phyloP scores from a whole-genome alignment of 2,329 filamentous ascomycete species.

The Amesomyces nigricolor region DNA sequence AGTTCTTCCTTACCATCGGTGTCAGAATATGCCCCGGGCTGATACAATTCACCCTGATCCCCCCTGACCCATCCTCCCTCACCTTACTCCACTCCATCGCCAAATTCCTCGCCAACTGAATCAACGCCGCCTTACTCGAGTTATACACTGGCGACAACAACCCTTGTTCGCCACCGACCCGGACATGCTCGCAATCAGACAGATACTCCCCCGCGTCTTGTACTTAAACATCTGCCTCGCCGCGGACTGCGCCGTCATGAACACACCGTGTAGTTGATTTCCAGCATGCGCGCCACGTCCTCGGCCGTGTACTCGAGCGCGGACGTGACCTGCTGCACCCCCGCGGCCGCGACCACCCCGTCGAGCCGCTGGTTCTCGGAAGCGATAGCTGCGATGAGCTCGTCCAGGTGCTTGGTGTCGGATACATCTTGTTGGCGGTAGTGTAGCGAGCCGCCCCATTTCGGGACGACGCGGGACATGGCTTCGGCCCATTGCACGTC shows the following conservation, averaged over 20 bases:
- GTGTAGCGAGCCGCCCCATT: slow-evolving; percentile 60
- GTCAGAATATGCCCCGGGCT: slow-evolving; percentile 76
- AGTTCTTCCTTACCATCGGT: slow-evolving; percentile 76
- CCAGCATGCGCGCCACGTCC: slow-evolving; percentile 72
- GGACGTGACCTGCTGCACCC: slow-evolving; percentile 74
- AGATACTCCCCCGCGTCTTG: slow-evolving; percentile 54
- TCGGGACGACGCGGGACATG: slow-evolving; percentile 59
- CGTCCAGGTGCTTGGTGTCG: slow-evolving; percentile 62
- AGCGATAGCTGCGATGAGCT: slow-evolving; percentile 62
- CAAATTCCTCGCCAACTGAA: slow-evolving; percentile 65
- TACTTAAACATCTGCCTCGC: slow-evolving; percentile 66
- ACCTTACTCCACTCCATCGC: slow-evolving; percentile 57
- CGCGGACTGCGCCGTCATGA: slow-evolving; percentile 81
- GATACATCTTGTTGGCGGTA: slow-evolving; percentile 79
- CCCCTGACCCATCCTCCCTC: slow-evolving; percentile 45
- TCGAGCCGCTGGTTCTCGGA: slow-evolving; percentile 66
- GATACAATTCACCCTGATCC: slow-evolving; percentile 75
- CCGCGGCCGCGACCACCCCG: slow-evolving; percentile 65
- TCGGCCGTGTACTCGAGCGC: slow-evolving; percentile 74
- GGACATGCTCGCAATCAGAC: slow-evolving; percentile 64
- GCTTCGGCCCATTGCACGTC: slow-evolving; percentile 43
- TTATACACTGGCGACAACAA: slow-evolving; percentile 63
- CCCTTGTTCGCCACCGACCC: slow-evolving; percentile 60
- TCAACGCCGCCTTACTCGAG: slow-evolving; percentile 66
- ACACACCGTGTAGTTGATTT: slow-evolving; percentile 76